Evolutionary conservation across 1,139 yeast species (phyloP).

Genomic region (Candida pseudoviswanathii): DNA sequence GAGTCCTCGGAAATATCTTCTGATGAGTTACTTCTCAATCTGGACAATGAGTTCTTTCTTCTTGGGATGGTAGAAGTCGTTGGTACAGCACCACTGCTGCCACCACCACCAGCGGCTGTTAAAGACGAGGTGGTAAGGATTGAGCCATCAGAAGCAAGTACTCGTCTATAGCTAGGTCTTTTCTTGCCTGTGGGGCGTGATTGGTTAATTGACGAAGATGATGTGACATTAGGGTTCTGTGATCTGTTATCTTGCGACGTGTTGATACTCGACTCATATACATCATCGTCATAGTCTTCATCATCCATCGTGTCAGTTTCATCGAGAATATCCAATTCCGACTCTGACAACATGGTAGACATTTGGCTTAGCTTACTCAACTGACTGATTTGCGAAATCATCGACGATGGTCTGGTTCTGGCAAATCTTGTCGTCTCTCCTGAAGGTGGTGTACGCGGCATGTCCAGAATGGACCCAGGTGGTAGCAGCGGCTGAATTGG

Average conservation of each 20-base stretch:
- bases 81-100: background rate
- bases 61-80: constrained; percentile 15
- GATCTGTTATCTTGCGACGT: constrained; percentile 25
- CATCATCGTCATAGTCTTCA: constrained; percentile 39
- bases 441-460: constrained; percentile 16
- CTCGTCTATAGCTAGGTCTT: constrained; percentile 38
- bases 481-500: background rate
- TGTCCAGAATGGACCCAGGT: background rate
- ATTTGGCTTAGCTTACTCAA: constrained; percentile 58
- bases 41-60: constrained; percentile 34
- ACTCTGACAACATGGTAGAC: constrained; percentile 52
- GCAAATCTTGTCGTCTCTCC: constrained; percentile 10
- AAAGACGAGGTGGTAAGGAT: constrained; percentile 36
- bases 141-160: constrained; percentile 42
- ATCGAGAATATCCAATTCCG: constrained; percentile 45
- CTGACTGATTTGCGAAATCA: constrained; percentile 64
- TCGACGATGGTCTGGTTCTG: constrained; percentile 62
- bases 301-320: constrained; percentile 51
- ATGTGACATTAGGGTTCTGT: constrained; percentile 8
- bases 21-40: constrained; percentile 42
- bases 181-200: constrained; percentile 16
- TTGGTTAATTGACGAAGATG: background rate
- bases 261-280: constrained; percentile 35
- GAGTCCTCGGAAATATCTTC: constrained; percentile 30
- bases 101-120: constrained; percentile 19